These are phyloP conservation scores for Glycine latifolia DNA, from an alignment of 306 rosid species.

Conservation along the genomic window DNA sequence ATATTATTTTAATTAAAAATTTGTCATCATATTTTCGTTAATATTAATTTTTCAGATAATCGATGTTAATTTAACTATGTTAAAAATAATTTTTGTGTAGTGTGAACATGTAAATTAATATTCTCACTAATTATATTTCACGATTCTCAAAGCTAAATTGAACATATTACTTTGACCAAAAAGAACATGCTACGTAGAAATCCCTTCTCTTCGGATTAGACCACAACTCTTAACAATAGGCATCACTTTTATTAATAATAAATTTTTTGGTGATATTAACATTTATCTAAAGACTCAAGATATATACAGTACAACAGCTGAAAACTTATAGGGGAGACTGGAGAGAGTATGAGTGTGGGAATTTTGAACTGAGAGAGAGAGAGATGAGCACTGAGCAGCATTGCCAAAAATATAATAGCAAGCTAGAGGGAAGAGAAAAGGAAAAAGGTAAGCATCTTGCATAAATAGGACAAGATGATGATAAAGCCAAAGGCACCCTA, in stretches of 20 bases:
- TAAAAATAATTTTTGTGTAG: no score
- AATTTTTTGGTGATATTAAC: background rate
- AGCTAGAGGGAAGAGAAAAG: slow-evolving; percentile 53
- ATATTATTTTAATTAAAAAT: no score
- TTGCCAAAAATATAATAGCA: slow-evolving; percentile 56
- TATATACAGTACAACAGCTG: background rate
- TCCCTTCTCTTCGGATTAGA: background rate
- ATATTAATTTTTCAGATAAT: no score
- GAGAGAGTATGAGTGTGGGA: background rate
- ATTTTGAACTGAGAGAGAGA: background rate
- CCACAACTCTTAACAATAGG: slow-evolving; percentile 11
- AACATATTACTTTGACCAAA: background rate
- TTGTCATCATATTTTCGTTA: no score
- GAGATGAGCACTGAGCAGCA: slow-evolving; percentile 34
- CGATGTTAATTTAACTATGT: no score
- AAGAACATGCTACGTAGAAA: background rate
- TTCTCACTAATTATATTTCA: background rate
- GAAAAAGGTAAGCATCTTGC: slow-evolving; percentile 44
- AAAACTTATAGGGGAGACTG: background rate
- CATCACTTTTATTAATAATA: background rate
- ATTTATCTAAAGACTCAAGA: background rate
- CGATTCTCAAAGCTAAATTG: slow-evolving; percentile 8
- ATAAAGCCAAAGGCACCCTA: slow-evolving; percentile 21
- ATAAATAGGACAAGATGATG: slow-evolving; percentile 33
- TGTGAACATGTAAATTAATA: no score